Base-by-base conservation (phyloP, 768 basidiomycete species). In the Podaxis sp. region DNA sequence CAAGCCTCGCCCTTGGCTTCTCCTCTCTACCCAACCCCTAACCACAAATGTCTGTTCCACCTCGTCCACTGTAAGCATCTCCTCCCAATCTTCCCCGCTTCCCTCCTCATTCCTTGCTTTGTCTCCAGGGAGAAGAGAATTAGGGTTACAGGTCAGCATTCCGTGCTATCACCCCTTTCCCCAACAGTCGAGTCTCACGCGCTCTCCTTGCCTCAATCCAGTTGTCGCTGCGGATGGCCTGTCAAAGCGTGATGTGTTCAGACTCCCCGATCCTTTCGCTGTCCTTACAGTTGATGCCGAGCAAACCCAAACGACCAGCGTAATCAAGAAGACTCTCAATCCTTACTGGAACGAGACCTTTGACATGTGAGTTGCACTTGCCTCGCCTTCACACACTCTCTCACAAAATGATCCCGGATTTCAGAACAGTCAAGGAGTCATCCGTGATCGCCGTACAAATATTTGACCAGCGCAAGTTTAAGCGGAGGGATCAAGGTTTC, bases 391-490 rank as follows among this genome's bases (percentile, higher is more conserved):
- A 62, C 58, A 61, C 28, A 42, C 56, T 65, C 36, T 61, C 48
- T 61, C 58, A 57, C 50, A 21, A 50, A 32, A 27, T 9, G 25
- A 10, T 47, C 59, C 57, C 47, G 32, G 13, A 61, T 63, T 55
- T 35, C 47, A 98, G 95, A 66, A 91, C 85, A 55, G 96, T 97
- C 71, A 96, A 95, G 73, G 97, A 99, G 66, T 93, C 92, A n/a
- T 98, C 95, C 16, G 92, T 98, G 51, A 85, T 99, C 61, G 93
- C 94, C 4, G 95, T 98, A 1, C 97, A 99, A 76, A 97, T 98
- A 68, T 98, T 98, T 67, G 97, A 99, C 76, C 96, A 98, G 75
- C 88, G 94, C 73, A 99, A 99, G 76, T 98, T 98, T 80, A 99
- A 99, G 82, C 84, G 91, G 75, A 88, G 90, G 68, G 97, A 99